Base-by-base conservation (phyloP, 169 alveolate genomes). In the Babesia divergens region DNA sequence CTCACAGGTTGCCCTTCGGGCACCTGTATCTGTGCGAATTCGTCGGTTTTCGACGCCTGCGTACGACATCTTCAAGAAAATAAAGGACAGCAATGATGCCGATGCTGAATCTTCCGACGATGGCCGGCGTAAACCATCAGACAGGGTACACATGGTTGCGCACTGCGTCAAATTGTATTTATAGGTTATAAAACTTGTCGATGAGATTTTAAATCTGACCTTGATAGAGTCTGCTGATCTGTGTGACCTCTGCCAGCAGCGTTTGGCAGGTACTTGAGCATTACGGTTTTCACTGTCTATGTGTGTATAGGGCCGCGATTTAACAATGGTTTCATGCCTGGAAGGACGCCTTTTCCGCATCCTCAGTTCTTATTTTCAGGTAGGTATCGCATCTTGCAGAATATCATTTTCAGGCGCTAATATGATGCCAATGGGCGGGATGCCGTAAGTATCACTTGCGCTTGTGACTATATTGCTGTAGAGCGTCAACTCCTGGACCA, bases 181-280 rank as follows among this genome's bases (percentile, higher is more conserved):
- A 0, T 51, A 90, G 89, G 95, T 91, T 20, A 26, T 91, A 31
- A 75, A 84, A 3, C 66, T 91, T 52, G 95, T 85, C 3, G 95
- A 91, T 54, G 95, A 91, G 76, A 89, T 91, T 22, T 69, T 91
- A 46, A 84, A 75, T 51, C 69, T 91, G 56, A 84, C 95, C 11
- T 79, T 91, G 43, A 90, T 91, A 3, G 95, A 91, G 64, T 94
- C 94, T 28, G 95, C 95, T 8, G 95, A 91, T 32, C 74, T 91
- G 51, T 91, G 95, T 65, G 94, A 91, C 65, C 62, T 91, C 5
- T 91, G 95, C 44, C 95, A 91, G 52, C 91, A 89, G 74, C 76
- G 80, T 32, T 52, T 89, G 46, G 86, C 90, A 18, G 90, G 72
- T 47, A 31, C 0, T 56, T 26, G 16, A 0, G 42, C 2, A 18